phyloP scores from a whole-genome alignment of 78 protist genomes.

The Mastigamoeba balamuthi region DNA sequence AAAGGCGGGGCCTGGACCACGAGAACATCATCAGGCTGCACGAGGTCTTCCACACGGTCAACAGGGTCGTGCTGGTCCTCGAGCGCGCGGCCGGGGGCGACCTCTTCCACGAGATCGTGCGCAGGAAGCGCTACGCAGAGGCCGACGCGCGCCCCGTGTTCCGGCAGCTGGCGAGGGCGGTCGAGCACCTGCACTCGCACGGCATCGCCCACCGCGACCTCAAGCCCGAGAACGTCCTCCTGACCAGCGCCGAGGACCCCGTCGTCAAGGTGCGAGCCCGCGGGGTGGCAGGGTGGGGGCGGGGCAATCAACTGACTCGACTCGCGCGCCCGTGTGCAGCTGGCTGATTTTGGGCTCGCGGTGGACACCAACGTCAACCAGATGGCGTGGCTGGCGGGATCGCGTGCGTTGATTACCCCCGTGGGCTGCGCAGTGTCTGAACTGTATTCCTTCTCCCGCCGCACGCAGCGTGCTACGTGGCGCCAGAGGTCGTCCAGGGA shows the following conservation, averaged over 20 bases:
- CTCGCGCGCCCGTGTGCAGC: too few relatives aligned
- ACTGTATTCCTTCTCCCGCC: too few relatives aligned
- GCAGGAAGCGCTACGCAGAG: conserved; percentile 63
- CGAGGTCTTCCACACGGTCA: conserved; percentile 38
- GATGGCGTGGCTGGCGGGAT: too few relatives aligned
- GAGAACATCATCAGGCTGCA: conserved; percentile 35
- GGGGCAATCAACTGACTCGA: too few relatives aligned
- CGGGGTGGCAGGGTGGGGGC: too few relatives aligned
- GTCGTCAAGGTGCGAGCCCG: too few relatives aligned
- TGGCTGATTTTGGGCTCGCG: too few relatives aligned
- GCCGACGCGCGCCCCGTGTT: conserved; percentile 51
- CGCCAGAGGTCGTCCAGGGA: conserved; percentile 60
- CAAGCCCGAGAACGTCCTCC: conserved; percentile 42
- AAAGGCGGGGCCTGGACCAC: too few relatives aligned
- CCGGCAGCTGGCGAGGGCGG: conserved; percentile 50
- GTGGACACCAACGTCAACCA: too few relatives aligned
- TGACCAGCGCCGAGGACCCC: too few relatives aligned
- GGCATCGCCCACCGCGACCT: conserved; percentile 79
- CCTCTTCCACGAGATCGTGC: conserved; percentile 72
- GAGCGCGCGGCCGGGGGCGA: conserved; percentile 79
- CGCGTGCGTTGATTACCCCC: too few relatives aligned
- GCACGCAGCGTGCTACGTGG: conserved; percentile 64
- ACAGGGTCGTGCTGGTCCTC: conserved; percentile 26
- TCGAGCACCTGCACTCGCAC: conserved; percentile 61
- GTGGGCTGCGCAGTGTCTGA: too few relatives aligned